phyloP scores from a whole-genome alignment of 2,329 filamentous ascomycete genomes.

The Epichloe amarillans region DNA sequence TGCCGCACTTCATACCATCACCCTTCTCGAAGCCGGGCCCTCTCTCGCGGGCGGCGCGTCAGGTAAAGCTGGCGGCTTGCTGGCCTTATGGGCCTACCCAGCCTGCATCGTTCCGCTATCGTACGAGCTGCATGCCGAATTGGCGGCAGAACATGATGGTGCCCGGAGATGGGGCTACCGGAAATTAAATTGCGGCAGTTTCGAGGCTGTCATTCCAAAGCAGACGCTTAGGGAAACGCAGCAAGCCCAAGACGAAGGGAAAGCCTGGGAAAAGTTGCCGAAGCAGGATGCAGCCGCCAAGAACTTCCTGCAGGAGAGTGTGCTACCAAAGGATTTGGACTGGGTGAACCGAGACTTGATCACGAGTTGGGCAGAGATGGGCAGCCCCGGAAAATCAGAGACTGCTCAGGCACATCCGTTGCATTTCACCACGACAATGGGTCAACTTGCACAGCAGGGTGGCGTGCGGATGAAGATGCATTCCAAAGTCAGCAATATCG shows the following conservation, averaged over 20 bases:
- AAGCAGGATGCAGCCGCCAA: slow-evolving; percentile 41
- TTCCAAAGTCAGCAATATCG: slow-evolving; percentile 54
- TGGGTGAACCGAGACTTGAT: slow-evolving; percentile 65
- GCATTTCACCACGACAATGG: slow-evolving; percentile 79
- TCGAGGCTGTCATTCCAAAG: slow-evolving; percentile 26
- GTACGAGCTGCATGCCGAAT: slow-evolving; percentile 67
- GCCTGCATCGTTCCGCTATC: slow-evolving; percentile 71
- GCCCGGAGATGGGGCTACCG: slow-evolving; percentile 77
- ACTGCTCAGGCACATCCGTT: slow-evolving; percentile 92
- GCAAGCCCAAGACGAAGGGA: slow-evolving; percentile 16
- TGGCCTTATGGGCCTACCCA: slow-evolving; percentile 88
- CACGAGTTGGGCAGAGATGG: slow-evolving; percentile 69
- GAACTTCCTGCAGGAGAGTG: slow-evolving; percentile 37
- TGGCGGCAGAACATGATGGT: slow-evolving; percentile 75
- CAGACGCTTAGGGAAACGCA: slow-evolving; percentile 21
- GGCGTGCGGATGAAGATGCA: slow-evolving; percentile 56
- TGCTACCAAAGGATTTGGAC: slow-evolving; percentile 64
- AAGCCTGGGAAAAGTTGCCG: slow-evolving; percentile 47
- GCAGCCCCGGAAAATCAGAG: slow-evolving; percentile 48
- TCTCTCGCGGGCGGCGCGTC: slow-evolving; percentile 82
- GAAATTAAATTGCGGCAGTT: slow-evolving; percentile 56
- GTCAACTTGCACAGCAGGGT: slow-evolving; percentile 55
- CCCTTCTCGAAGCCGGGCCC: slow-evolving; percentile 71
- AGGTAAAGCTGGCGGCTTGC: slow-evolving; percentile 83
- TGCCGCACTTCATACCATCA: slow-evolving; percentile 61